Evolutionary conservation across 768 basidiomycete genomes (phyloP), one percentile per base, ranked within the genome.

Genomic region (Tricholomella constricta): DNA sequence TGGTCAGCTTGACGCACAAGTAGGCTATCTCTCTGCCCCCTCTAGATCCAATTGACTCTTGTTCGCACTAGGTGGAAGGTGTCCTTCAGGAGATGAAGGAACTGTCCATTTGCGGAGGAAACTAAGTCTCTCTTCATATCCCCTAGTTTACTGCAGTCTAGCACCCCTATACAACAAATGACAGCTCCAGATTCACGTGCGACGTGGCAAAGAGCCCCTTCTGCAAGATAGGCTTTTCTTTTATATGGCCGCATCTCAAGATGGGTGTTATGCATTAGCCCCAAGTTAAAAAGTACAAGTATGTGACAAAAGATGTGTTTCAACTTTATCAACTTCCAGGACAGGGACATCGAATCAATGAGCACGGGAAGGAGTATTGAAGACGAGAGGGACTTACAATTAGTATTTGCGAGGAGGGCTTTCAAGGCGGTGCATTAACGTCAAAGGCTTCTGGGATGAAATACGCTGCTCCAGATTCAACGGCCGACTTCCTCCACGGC

Each of bases 21-120:
- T 88, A 63, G 41, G 72, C 61, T 20, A 47, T 25, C 32, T 20
- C 8, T 41, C 11, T 36, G 44, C 23, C 14, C 5, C 4, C 26
- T 17, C 15, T 43, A 26, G 10, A 25, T 26, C n/a, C 19, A 19
- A 27, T 25, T 27, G 42, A 43, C 26, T 11, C 4, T 42, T 23
- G 20, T 3, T n/a, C 26, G 25, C 42, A 45, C 14, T 51, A 91
- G 88, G 94, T 98, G n/a, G 97, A 98, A 71, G 87, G 85, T 14
- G 91, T 94, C n/a, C 74, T 99, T 42, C 91, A 94, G 63, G 94
- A 98, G 73, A 98, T 99, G 94, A 85, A 86, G 66, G 94, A 96
- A 64, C 72, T 98, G 45, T 91, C 91, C 6, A 99, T 99, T 63
- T 97, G 91, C 65, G 94, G 94, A 12, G 89, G 79, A 40, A 78